Evolutionary conservation across 1,284 basidiomycete genomes (phyloP).

Genomic region (Pseudozyma sp.): DNA sequence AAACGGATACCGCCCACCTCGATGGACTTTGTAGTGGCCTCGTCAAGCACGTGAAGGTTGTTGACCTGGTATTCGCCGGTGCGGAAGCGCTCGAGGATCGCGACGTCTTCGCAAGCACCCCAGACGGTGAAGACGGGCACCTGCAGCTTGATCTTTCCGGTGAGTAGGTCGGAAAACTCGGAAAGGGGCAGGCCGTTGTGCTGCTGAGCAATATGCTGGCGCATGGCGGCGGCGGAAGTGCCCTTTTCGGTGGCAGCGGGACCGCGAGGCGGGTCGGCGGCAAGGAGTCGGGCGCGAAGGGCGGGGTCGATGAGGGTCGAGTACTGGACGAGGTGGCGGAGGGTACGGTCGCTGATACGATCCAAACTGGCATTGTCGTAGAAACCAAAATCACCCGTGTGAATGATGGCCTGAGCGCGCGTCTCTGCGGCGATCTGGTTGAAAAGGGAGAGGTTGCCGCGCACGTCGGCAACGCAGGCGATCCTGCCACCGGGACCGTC

Average conservation of each 20-base stretch:
- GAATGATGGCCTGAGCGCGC: conserved; percentile 83
- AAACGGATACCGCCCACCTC: conserved; percentile 94
- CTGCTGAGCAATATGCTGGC: conserved; percentile 67
- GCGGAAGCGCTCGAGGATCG: conserved; percentile 91
- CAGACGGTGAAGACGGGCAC: conserved; percentile 95
- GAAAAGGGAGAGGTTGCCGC: conserved; percentile 78
- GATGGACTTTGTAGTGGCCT: conserved; percentile 88
- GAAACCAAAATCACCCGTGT: conserved; percentile 99
- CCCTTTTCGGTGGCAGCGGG: conserved; percentile 34
- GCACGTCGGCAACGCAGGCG: conserved; percentile 94
- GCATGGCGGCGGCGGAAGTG: conserved; percentile 43
- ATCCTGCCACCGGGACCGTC: conserved; percentile 77
- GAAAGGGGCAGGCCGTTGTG: conserved; percentile 74
- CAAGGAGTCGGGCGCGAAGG: conserved; percentile 83
- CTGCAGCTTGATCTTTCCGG: conserved; percentile 72
- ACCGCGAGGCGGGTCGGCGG: conserved; percentile 72
- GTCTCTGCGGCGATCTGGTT: conserved; percentile 92
- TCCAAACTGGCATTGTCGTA: conserved; percentile 87
- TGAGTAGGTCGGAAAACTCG: conserved; percentile 90
- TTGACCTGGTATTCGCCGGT: conserved; percentile 83
- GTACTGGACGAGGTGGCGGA: conserved; percentile 95
- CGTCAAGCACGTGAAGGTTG: conserved; percentile 84
- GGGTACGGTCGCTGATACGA: conserved; percentile 88
- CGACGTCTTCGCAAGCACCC: conserved; percentile 96
- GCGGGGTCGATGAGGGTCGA: conserved; percentile 90